phyloP scores from a whole-genome alignment of 805 yeast species.

The Zygotorulaspora chibaensis region DNA sequence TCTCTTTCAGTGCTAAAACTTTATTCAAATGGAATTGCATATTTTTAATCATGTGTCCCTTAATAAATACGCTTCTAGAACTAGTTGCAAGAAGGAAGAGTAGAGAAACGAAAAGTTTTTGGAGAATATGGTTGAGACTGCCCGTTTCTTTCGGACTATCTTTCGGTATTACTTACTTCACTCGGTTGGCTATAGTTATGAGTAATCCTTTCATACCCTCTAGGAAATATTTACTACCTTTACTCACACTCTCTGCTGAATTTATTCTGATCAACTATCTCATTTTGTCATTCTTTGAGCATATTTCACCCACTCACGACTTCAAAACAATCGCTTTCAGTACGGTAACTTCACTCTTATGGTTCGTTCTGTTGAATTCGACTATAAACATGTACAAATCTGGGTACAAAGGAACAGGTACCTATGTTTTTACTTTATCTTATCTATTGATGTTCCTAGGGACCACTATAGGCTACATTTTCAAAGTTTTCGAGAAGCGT shows the following conservation, averaged over 20 bases:
- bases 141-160: conserved; percentile 56
- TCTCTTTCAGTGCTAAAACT: conserved; percentile 47
- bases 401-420: conserved; percentile 47
- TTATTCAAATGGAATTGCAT: conserved; percentile 51
- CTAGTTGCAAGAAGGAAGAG: conserved; percentile 44
- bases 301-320: conserved; percentile 47
- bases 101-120: conserved; percentile 45
- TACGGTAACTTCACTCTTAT: conserved; percentile 51
- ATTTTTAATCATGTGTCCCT: conserved; percentile 52
- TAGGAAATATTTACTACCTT: conserved; percentile 45
- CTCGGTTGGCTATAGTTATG: conserved; percentile 40
- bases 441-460: conserved; percentile 46
- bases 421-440: conserved; percentile 44
- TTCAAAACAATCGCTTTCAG: conserved; percentile 55
- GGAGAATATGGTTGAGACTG: conserved; percentile 45
- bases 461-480: conserved; percentile 45
- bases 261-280: conserved; percentile 54
- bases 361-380: conserved; percentile 51
- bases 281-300: conserved; percentile 41
- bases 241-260: conserved; percentile 45
- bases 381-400: conserved; percentile 47
- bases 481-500: conserved; percentile 8
- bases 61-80: conserved; percentile 45
- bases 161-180: conserved; percentile 33
- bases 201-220: conserved; percentile 51